Evolutionary conservation across 1,139 yeast species (phyloP).

Genomic region (Diutina sp.): DNA sequence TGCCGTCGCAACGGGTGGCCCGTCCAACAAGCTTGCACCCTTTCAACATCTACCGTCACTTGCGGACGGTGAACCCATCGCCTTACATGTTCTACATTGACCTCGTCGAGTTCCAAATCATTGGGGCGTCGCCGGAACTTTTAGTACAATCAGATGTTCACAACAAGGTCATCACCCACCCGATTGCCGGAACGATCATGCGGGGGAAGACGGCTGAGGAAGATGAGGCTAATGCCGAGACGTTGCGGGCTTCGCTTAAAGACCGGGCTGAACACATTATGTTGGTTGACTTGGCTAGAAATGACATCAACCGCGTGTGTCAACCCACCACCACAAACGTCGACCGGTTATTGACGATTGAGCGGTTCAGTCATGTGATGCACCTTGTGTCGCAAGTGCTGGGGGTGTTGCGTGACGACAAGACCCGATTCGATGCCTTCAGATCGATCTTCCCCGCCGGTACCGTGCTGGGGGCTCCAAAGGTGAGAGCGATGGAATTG

Average conservation of each 20-base stretch:
- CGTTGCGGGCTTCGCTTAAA: constrained; percentile 65
- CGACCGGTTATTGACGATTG: constrained; percentile 78
- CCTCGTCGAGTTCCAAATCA: constrained; percentile 80
- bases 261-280: constrained; percentile 97
- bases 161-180: constrained; percentile 79
- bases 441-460: constrained; percentile 98
- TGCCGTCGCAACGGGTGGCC: constrained; percentile 92
- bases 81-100: constrained; percentile 93
- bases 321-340: constrained; percentile 75
- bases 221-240: constrained; percentile 72
- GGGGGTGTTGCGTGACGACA: constrained; percentile 72
- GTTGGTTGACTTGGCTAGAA: constrained; percentile 95
- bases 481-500: constrained; percentile 91
- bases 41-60: constrained; percentile 86
- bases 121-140: constrained; percentile 95
- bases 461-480: constrained; percentile 96
- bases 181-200: constrained; percentile 91
- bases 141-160: constrained; percentile 68
- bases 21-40: constrained; percentile 94
- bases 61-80: constrained; percentile 92
- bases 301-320: constrained; percentile 91
- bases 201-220: constrained; percentile 88
- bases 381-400: constrained; percentile 92
- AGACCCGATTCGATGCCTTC: constrained; percentile 91
- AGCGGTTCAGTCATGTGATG: constrained; percentile 95